phyloP scores from a whole-genome alignment of 2,329 filamentous ascomycete genomes.

The Fusarium avenaceum region DNA sequence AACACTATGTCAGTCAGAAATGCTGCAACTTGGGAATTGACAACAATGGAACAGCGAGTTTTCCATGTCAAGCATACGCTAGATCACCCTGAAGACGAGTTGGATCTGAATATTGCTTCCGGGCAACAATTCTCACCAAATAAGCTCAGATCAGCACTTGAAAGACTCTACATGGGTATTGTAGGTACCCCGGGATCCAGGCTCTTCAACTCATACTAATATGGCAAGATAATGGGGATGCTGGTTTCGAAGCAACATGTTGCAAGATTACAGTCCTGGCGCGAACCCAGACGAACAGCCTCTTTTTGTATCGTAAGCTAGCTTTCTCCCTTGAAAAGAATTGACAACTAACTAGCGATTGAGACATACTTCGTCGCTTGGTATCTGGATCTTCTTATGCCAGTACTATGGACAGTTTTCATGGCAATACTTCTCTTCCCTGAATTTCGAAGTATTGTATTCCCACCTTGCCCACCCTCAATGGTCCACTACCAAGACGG shows the following conservation, averaged over 20 bases:
- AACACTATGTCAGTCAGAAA: rapidly evolving
- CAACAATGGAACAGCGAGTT: not conserved
- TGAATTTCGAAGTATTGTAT: slow-evolving; percentile 69
- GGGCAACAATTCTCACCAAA: slow-evolving; percentile 86
- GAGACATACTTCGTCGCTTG: slow-evolving; percentile 71
- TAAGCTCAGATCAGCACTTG: slow-evolving; percentile 80
- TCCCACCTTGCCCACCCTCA: slow-evolving; percentile 80
- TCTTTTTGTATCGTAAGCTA: slow-evolving; percentile 21
- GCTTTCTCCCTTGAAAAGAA: too few species aligned
- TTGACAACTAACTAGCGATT: slow-evolving; percentile 1
- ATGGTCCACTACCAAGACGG: slow-evolving; percentile 76
- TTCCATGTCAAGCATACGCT: slow-evolving; percentile 25
- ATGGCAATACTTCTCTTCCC: slow-evolving; percentile 76
- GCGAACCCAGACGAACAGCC: slow-evolving; percentile 74
- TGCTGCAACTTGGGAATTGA: rapidly evolving
- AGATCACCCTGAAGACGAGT: not conserved
- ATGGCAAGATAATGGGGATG: not conserved
- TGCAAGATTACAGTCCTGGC: slow-evolving; percentile 80
- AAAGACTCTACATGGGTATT: slow-evolving; percentile 83
- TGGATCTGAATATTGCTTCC: slow-evolving; percentile 61
- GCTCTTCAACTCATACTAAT: not conserved
- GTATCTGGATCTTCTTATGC: slow-evolving; percentile 75
- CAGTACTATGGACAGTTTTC: slow-evolving; percentile 67
- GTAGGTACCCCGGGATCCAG: too few species aligned
- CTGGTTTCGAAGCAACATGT: slow-evolving; percentile 69